Percentiles rank a stretch among this genome's conserved stretches.
These are phyloP conservation scores for Plasmodium inui DNA, from an alignment of 169 alveolate genomes.

Conservation along the genomic window DNA sequence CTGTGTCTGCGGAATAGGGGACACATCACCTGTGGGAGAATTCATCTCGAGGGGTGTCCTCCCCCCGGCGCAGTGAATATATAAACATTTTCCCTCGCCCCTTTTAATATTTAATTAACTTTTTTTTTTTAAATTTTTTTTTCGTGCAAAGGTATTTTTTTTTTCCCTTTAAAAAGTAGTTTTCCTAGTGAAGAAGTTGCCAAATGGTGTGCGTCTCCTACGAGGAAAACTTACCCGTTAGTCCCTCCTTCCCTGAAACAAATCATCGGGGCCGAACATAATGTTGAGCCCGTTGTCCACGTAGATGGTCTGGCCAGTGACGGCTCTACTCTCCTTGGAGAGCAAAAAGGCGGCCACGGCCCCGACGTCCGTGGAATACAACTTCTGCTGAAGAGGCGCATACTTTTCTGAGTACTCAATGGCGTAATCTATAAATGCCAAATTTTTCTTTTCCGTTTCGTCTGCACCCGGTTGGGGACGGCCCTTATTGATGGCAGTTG, in stretches of 20 bases:
- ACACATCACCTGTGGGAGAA: neutral
- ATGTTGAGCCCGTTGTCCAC: constrained; percentile 85
- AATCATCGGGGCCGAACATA: constrained; percentile 77
- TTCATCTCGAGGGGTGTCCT: neutral
- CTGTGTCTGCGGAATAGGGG: neutral
- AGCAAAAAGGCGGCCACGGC: constrained; percentile 80
- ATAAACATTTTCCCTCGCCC: neutral
- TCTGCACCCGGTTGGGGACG: constrained; percentile 15
- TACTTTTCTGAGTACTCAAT: constrained; percentile 81
- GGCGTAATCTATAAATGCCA: constrained; percentile 86
- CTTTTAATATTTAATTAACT: neutral
- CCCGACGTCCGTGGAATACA: constrained; percentile 80
- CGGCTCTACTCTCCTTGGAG: constrained; percentile 79
- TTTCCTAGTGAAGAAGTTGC: neutral
- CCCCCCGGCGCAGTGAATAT: neutral
- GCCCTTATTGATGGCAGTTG: constrained; percentile 74
- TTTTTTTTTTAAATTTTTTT: neutral
- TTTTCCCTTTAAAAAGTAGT: neutral
- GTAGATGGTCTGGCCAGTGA: constrained; percentile 82
- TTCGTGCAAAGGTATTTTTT: neutral
- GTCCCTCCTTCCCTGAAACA: constrained; percentile 6
- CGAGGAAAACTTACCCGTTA: neutral
- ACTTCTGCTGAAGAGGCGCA: constrained; percentile 80
- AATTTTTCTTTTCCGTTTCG: constrained; percentile 77
- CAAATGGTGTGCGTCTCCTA: neutral